These are phyloP conservation scores for Achlya hypogyna DNA, from an alignment of 352 stramenopile species.

Conservation along the genomic window DNA sequence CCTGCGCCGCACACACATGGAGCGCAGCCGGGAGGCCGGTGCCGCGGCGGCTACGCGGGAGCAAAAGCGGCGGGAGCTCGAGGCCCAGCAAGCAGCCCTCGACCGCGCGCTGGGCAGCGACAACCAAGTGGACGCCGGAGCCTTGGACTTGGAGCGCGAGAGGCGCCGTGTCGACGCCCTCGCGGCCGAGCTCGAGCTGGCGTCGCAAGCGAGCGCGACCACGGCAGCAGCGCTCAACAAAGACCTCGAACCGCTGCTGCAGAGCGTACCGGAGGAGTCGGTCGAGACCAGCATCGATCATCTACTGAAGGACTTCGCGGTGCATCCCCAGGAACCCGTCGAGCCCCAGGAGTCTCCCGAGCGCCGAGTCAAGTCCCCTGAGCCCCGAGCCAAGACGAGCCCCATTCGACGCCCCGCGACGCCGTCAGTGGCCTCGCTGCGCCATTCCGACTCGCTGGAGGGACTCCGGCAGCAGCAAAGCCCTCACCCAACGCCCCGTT, in stretches of 20 bases:
- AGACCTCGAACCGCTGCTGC: not conserved
- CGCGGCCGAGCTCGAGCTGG: not conserved
- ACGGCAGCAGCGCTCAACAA: not conserved
- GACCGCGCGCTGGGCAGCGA: not conserved
- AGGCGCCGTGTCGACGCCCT: not conserved
- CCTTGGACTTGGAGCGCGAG: not conserved
- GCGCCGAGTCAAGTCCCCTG: no score
- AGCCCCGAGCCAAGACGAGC: not conserved
- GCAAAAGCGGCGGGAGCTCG: conserved; percentile 1
- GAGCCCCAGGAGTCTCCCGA: no score
- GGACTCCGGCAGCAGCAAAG: not conserved
- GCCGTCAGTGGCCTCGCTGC: not conserved
- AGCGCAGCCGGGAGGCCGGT: not conserved
- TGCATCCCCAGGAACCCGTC: no score
- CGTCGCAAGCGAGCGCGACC: not conserved
- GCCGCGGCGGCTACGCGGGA: not conserved
- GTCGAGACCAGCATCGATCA: not conserved
- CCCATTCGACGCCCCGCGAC: no score
- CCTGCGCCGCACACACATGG: conserved; percentile 2
- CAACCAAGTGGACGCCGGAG: conserved; percentile 4
- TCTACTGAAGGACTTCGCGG: not conserved
- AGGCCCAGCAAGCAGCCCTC: not conserved
- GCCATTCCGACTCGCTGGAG: not conserved
- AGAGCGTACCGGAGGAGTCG: not conserved
- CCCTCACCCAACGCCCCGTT: not conserved